Evolutionary conservation across 345 rosid genomes (phyloP), one percentile per base, ranked within the genome.

Genomic region (Acer negundo): DNA sequence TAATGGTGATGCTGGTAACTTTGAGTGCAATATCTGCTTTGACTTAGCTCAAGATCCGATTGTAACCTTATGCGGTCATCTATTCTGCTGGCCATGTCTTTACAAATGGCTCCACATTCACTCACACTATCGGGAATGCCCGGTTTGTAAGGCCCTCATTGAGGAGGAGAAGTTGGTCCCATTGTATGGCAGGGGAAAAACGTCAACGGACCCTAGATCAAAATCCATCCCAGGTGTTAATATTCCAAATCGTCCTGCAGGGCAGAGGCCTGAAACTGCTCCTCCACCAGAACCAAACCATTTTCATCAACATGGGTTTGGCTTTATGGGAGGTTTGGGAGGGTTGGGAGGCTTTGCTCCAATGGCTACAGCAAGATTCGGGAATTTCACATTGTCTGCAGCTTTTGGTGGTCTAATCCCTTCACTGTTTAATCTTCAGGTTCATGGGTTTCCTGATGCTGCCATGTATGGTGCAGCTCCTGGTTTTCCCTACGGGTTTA

Each of bases 31-130:
- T 81, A 97, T 97, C 67, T 97, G 99, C 88, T 94, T 97, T 19
- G 99, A 97, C 83, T 88, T 94, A 79, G 97, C 99, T 67, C 99
- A 97, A 86, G 97, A 97, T 75, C 99, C 99, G 0, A 94, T 97
- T 80, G 98, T 97, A 16, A 97, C 99, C 67, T 83, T 97, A 70
- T 97, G 99, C 63, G 99, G 99, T 49, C 99, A 97, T 84, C 93
- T 97, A 71, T 97, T 91, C 83, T 97, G 98, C 76, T 97, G 99
- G 99, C 99, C 99, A 63, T 97, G 99, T 78, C 92, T 97, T 56
- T 97, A 97, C 84, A 94, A 90, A 82, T 97, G 99, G 99, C 94
- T 94, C n/a, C 93, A 90, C 35, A 74, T 86, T 69, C 99, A 97
- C 75, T 94, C 98, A 1, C 87, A 85, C 13, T 90, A 92, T 1